These are phyloP conservation scores for Phytophthora sp. DNA, from an alignment of 352 stramenopile genomes.

Conservation along the genomic window DNA sequence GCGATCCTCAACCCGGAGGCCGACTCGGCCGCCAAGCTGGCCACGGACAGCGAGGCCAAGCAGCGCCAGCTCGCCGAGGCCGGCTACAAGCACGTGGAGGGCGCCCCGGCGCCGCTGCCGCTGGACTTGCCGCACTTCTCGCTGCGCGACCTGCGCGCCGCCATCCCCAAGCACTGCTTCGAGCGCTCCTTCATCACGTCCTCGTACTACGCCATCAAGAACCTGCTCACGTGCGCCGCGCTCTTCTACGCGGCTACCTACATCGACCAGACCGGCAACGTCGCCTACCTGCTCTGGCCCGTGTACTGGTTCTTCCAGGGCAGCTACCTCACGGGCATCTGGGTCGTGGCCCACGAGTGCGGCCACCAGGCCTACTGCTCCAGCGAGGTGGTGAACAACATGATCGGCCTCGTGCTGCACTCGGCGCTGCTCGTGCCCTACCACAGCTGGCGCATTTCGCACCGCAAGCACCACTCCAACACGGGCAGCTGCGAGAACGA, in stretches of 20 bases:
- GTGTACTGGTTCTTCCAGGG: constrained; percentile 98
- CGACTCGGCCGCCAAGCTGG: constrained; percentile 39
- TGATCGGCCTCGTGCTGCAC: constrained; percentile 96
- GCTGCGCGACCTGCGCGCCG: constrained; percentile 89
- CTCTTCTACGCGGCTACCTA: constrained; percentile 90
- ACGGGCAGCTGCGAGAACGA: constrained; percentile 96
- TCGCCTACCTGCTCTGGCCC: constrained; percentile 88
- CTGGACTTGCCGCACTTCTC: constrained; percentile 87
- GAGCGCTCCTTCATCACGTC: constrained; percentile 93
- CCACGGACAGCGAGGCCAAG: constrained; percentile 35
- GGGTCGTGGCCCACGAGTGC: constrained; percentile 98
- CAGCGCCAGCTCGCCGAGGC: constrained; percentile 62
- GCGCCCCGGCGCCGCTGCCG: constrained; percentile 78
- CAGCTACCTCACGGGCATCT: constrained; percentile 96
- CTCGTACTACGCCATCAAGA: constrained; percentile 92
- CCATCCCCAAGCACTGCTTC: constrained; percentile 97
- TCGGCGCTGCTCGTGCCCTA: constrained; percentile 98
- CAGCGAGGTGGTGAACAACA: constrained; percentile 95
- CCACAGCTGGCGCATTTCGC: constrained; percentile 97
- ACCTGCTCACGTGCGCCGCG: constrained; percentile 88
- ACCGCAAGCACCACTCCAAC: constrained; percentile 97
- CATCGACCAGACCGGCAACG: constrained; percentile 54
- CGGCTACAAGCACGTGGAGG: constrained; percentile 77
- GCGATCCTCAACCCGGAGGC: constrained; percentile 72
- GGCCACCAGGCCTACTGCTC: constrained; percentile 97